Evolutionary conservation across 176 grass and related monocot genomes (phyloP), one percentile per base, ranked within the genome.

Genomic region (Triticum dicoccoides): DNA sequence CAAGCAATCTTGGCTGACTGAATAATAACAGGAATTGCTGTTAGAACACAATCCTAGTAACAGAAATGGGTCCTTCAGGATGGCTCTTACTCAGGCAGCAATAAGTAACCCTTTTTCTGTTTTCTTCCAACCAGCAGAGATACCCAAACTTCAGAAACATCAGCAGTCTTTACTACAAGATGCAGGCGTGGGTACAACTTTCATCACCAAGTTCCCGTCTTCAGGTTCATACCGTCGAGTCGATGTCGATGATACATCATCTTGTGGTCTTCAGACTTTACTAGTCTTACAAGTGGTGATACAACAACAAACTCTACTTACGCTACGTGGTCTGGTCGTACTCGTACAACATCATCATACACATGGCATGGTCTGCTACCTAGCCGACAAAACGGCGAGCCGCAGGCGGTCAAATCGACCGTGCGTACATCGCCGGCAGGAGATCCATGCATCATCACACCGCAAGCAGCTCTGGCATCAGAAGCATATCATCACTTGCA

Each of bases 401-500:
- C 17, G 63, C 12, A 1, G 21, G 81, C 72, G 71, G 69, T 1
- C 63, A 63, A 37, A 77, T 49, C 14, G 13, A 35, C 29, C 45
- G 23, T 27, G 37, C 71, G 27, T 0, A 4, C 68, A 12, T 68
- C 44, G 24, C 80, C 61, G 79, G 56, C 61, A 67, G 82, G 58
- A 87, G 64, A 59, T 25, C 83, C 29, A 52, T 69, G 63, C 73
- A 58, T 69, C 68, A 8, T 21, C 0, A 59, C 54, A 32, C 23
- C 25, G 39, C 52, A 52, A 17, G 14, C 49, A 39, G 65, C 87
- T 68, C 51, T 38, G 11, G 38, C 23, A 13, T 86, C 66, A 87
- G 81, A 77, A 44, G 69, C 59, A 73, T 17, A 3, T 41, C 75
- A 24, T 73, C 38, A 93, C 73, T 88, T 90, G 88, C 91, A 93